Percentiles rank a stretch among this genome's conserved stretches.
These are phyloP conservation scores for Strobilomyces confusus DNA, from an alignment of 768 basidiomycete genomes.

Conservation along the genomic window DNA sequence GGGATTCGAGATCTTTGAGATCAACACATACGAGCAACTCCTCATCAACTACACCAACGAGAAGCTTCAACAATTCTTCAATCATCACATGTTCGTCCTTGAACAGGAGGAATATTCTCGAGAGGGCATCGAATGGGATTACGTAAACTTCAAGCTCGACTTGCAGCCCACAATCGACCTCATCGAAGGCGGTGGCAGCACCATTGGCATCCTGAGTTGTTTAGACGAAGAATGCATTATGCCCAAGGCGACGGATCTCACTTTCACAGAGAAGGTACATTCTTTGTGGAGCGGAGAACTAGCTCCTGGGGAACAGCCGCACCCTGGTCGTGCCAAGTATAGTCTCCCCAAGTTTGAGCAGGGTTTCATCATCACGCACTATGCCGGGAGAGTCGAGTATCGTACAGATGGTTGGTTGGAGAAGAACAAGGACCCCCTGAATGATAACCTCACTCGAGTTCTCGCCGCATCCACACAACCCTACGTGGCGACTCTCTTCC, in stretches of 20 bases:
- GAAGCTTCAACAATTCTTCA: slow-evolving; percentile 96
- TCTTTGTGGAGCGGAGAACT: slow-evolving; percentile 59
- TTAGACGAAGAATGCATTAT: slow-evolving; percentile 99
- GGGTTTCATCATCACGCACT: slow-evolving; percentile 93
- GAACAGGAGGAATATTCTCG: slow-evolving; percentile 98
- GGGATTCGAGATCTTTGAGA: slow-evolving; percentile 95
- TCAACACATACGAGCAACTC: slow-evolving; percentile 95
- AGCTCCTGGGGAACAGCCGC: slow-evolving; percentile 43
- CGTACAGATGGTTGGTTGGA: slow-evolving; percentile 95
- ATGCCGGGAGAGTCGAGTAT: slow-evolving; percentile 96
- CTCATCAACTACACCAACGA: slow-evolving; percentile 99
- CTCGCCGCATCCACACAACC: slow-evolving; percentile 78
- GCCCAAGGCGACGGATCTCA: slow-evolving; percentile 95
- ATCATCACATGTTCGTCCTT: slow-evolving; percentile 99
- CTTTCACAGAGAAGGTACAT: slow-evolving; percentile 91
- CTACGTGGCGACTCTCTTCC: slow-evolving; percentile 79
- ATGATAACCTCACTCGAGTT: slow-evolving; percentile 90
- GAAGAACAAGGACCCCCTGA: slow-evolving; percentile 99
- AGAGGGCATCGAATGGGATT: slow-evolving; percentile 96
- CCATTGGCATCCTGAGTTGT: slow-evolving; percentile 87
- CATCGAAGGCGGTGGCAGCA: slow-evolving; percentile 71
- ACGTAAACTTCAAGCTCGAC: slow-evolving; percentile 96
- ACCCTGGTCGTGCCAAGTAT: slow-evolving; percentile 82
- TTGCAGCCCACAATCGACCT: slow-evolving; percentile 98
- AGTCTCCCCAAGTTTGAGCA: slow-evolving; percentile 84